Percentiles rank a stretch among this genome's conserved stretches.
phyloP scores from a whole-genome alignment of 257 asterid genomes.

The Capsicum rhomboideum region DNA sequence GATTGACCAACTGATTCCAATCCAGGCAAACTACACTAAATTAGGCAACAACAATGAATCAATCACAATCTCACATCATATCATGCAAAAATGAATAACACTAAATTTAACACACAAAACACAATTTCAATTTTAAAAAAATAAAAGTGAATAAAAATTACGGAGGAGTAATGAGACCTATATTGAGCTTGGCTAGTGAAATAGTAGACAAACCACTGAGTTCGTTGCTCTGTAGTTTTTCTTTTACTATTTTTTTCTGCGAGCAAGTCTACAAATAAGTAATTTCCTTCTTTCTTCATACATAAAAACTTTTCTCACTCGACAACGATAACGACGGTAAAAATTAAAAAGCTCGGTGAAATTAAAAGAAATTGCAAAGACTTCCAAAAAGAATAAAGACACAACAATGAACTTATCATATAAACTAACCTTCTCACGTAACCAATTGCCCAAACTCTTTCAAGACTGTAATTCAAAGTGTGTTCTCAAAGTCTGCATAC shows the following conservation, averaged over 20 bases:
- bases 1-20: too few relatives aligned
- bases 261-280: background rate
- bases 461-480: slow-evolving; percentile 95
- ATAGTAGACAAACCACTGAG: too few relatives aligned
- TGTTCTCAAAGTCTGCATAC: slow-evolving; percentile 84
- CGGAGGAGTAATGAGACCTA: too few relatives aligned
- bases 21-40: too few relatives aligned
- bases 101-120: too few relatives aligned
- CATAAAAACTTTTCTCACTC: background rate
- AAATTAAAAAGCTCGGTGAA: background rate
- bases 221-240: background rate
- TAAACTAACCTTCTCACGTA: slow-evolving; percentile 70
- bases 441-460: slow-evolving; percentile 98
- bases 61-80: too few relatives aligned
- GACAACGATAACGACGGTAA: background rate
- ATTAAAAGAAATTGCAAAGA: background rate
- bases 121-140: too few relatives aligned
- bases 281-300: background rate
- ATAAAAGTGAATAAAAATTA: too few relatives aligned
- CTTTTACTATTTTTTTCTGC: background rate
- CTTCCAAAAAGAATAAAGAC: background rate
- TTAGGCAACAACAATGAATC: too few relatives aligned
- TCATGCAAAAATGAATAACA: too few relatives aligned
- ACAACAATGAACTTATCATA: background rate
- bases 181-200: too few relatives aligned